Evolutionary conservation across 177 flowering plant species (phyloP).

Genomic region (Tripterygium wilfordii): DNA sequence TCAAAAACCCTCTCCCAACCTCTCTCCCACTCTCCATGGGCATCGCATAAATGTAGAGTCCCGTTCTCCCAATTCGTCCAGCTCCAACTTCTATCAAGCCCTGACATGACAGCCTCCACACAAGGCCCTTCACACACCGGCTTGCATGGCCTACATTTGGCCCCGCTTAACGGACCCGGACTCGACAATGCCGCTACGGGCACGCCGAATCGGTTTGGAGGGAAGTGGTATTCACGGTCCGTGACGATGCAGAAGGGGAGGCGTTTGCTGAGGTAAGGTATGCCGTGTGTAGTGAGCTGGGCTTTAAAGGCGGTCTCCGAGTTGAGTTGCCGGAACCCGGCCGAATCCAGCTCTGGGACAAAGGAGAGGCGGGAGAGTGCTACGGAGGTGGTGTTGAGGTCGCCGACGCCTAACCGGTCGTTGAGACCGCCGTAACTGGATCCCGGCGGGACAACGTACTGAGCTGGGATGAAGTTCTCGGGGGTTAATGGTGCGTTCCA

Average conservation of each 20-base stretch:
- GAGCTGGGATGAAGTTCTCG: slow-evolving; percentile 44
- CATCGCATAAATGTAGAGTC: slow-evolving; percentile 67
- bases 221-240: slow-evolving; percentile 66
- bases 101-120: slow-evolving; percentile 45
- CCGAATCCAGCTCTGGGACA: slow-evolving; percentile 60
- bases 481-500: slow-evolving; percentile 72
- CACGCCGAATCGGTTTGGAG: slow-evolving; percentile 67
- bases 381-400: slow-evolving; percentile 48
- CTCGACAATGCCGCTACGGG: slow-evolving; percentile 85
- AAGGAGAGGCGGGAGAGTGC: slow-evolving; percentile 89
- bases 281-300: slow-evolving; percentile 49
- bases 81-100: slow-evolving; percentile 58
- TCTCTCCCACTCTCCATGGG: slow-evolving; percentile 64
- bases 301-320: slow-evolving; percentile 91
- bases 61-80: slow-evolving; percentile 75
- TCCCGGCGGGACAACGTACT: slow-evolving; percentile 75
- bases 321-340: slow-evolving; percentile 60
- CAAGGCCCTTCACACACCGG: slow-evolving; percentile 56
- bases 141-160: slow-evolving; percentile 88
- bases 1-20: slow-evolving; percentile 84
- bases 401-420: slow-evolving; percentile 86
- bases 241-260: slow-evolving; percentile 80
- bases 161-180: slow-evolving; percentile 79
- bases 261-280: slow-evolving; percentile 30
- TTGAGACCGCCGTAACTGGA: slow-evolving; percentile 82